A percentile compares a stretch with the other conserved stretches of the same genome.
Evolutionary conservation across 106 monocot genomes (phyloP).

Genomic region (Dactylorhiza incarnata): DNA sequence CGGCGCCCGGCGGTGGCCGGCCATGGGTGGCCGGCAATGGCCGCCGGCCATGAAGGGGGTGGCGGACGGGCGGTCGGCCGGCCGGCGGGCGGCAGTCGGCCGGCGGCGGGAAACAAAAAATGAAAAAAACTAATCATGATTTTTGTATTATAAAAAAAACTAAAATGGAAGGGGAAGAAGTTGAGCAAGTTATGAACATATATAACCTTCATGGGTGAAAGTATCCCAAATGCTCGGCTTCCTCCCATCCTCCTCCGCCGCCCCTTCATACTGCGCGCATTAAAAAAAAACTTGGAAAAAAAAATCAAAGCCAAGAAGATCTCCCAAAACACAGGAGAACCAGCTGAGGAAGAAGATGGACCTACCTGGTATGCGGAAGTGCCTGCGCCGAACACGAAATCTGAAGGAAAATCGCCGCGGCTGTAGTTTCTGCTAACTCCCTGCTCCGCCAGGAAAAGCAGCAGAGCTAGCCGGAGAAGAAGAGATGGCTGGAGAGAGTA

Average conservation of each 20-base stretch:
- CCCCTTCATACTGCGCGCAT: constrained; percentile 10
- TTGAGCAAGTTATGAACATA: too few species aligned
- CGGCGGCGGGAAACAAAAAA: too few species aligned
- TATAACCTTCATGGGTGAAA: constrained; percentile 4
- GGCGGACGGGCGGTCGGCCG: too few species aligned
- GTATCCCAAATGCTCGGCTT: constrained; percentile 17
- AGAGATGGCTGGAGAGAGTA: neutral
- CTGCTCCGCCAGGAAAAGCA: neutral
- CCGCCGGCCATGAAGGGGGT: too few species aligned
- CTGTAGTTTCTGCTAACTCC: neutral
- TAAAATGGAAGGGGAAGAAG: too few species aligned
- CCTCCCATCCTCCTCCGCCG: constrained; percentile 12
- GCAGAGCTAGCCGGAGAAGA: neutral
- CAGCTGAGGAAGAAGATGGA: neutral
- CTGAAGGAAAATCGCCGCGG: constrained; percentile 26
- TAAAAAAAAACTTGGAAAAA: neutral
- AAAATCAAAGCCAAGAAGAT: neutral
- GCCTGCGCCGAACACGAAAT: constrained; percentile 34
- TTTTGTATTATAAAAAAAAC: too few species aligned
- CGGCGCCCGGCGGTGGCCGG: too few species aligned
- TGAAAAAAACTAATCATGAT: too few species aligned
- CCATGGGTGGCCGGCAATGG: too few species aligned
- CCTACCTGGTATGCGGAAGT: constrained; percentile 38
- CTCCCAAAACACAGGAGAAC: neutral
- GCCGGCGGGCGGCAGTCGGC: too few species aligned